Base-by-base conservation (phyloP, 192 early-diverging fungal species). In the Cetraspora pellucida region DNA sequence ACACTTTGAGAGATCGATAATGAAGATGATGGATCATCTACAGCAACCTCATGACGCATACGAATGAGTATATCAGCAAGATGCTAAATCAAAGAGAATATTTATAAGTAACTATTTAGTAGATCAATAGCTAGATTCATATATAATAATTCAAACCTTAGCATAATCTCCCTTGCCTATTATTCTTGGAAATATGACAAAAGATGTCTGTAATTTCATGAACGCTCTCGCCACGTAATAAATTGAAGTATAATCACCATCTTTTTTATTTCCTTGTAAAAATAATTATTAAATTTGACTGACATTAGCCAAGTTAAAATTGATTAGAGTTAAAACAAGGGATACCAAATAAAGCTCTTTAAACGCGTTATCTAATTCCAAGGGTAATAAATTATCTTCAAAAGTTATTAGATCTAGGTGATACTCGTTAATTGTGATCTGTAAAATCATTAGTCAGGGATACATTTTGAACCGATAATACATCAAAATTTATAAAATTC, bases 361-460 rank as follows among this genome's bases (percentile, higher is more conserved):
- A 78, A 95, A 97, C 5, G 92, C 85, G 31, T 86, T 83, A 37
- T 93, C 93, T 77, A 93, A 84, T 80, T 98, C 97, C 77, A 99
- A 85, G 46, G 95, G 95, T 14, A 97, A 83, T 37, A 98, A 71
- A 79, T 99, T 96, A 61, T 91, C 89, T 75, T 97, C 97, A 75
- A 97, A 87, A 1, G 95, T 94, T 11, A 99, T 89, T 70, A 95
- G 82, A 73, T 99, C 96, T 84, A 99, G 82, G 54, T 93, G 90
- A 82, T 91, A 97, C 80, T 97, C 94, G 10, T 93, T 92, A 73
- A 98, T 82, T 2, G 87, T 87, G 13, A 98, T 84, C 37, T 66
- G 74, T 76, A 55, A 76, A 57, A 31, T 16, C 7, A 65, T 47
- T 43, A 76, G 63, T 76, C 37, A 76, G 66, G 63, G 63, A 76